A percentile compares a stretch with the other conserved stretches of the same genome.
phyloP scores from a whole-genome alignment of 495 filamentous ascomycete species.

The Xylaria longipes region DNA sequence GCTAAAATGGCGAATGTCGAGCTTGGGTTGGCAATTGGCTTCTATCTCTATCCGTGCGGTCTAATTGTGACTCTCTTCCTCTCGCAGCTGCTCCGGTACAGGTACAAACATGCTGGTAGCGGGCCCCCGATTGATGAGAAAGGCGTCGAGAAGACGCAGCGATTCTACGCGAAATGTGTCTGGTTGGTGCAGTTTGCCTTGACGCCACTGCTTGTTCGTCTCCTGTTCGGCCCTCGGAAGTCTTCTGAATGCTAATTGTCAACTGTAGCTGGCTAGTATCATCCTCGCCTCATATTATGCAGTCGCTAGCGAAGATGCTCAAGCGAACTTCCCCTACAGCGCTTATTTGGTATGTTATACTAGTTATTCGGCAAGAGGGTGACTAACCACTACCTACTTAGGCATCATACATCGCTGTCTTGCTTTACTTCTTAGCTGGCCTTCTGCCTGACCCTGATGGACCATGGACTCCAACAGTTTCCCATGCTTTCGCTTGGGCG shows the following conservation, averaged over 20 bases:
- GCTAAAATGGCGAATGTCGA: slow-evolving; percentile 27
- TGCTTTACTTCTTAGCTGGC: slow-evolving; percentile 43
- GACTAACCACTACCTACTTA: not conserved
- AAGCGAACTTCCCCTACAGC: slow-evolving; percentile 41
- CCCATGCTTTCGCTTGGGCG: slow-evolving; percentile 40
- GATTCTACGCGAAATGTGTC: slow-evolving; percentile 38
- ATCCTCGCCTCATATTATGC: slow-evolving; percentile 36
- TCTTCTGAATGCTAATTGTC: slow-evolving; percentile 18
- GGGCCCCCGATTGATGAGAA: slow-evolving; percentile 33
- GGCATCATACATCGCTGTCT: slow-evolving; percentile 35
- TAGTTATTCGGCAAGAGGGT: not conserved
- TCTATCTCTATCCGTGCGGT: slow-evolving; percentile 42
- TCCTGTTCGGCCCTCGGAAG: not conserved
- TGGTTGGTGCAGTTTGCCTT: slow-evolving; percentile 35
- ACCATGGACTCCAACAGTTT: slow-evolving; percentile 39
- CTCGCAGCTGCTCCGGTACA: slow-evolving; percentile 39
- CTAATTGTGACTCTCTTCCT: slow-evolving; percentile 36
- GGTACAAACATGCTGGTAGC: slow-evolving; percentile 30
- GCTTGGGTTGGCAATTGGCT: slow-evolving; percentile 39
- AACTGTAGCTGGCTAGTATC: slow-evolving; percentile 32
- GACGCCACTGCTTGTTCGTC: slow-evolving; percentile 34
- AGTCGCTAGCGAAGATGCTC: slow-evolving; percentile 27
- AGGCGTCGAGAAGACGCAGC: slow-evolving; percentile 29
- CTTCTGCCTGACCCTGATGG: slow-evolving; percentile 45
- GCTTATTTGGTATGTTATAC: slow-evolving; percentile 34